Evolutionary conservation across 805 yeast species (phyloP).

Genomic region (Saccharomycopsis oosterbeekiorum): DNA sequence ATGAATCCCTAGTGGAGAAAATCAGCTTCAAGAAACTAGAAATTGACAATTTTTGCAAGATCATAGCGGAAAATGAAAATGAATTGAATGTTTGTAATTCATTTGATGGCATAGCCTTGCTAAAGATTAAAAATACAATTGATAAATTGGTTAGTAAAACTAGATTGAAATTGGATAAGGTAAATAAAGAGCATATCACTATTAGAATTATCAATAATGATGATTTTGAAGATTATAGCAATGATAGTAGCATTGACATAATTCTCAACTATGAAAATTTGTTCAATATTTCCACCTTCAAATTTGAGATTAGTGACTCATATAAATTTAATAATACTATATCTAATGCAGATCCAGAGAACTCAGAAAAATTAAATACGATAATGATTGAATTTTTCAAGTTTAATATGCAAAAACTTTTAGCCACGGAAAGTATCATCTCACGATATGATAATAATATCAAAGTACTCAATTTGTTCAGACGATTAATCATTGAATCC

Average conservation of each 20-base stretch:
- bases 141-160: conserved; percentile 17
- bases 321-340: conserved; percentile 8
- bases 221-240: conserved; percentile 17
- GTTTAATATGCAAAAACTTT: background rate
- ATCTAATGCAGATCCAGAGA: conserved; percentile 1
- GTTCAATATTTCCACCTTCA: conserved; percentile 2
- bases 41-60: conserved; percentile 12
- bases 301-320: conserved; percentile 6
- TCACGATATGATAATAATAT: background rate
- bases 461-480: conserved; percentile 1
- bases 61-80: conserved; percentile 20
- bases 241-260: conserved; percentile 11
- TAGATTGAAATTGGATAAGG: conserved; percentile 25
- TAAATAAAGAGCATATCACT: conserved; percentile 29
- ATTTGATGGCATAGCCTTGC: conserved; percentile 19
- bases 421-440: background rate
- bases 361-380: background rate
- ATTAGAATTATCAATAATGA: conserved; percentile 20
- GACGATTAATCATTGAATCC: background rate
- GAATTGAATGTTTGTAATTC: conserved; percentile 17
- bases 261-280: conserved; percentile 19
- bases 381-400: conserved; percentile 6
- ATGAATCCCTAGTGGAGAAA: background rate
- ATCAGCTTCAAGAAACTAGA: conserved; percentile 13
- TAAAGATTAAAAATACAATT: background rate